These are phyloP conservation scores for Larix kaempferi DNA, from an alignment of 75 land plant genomes.

Conservation along the genomic window DNA sequence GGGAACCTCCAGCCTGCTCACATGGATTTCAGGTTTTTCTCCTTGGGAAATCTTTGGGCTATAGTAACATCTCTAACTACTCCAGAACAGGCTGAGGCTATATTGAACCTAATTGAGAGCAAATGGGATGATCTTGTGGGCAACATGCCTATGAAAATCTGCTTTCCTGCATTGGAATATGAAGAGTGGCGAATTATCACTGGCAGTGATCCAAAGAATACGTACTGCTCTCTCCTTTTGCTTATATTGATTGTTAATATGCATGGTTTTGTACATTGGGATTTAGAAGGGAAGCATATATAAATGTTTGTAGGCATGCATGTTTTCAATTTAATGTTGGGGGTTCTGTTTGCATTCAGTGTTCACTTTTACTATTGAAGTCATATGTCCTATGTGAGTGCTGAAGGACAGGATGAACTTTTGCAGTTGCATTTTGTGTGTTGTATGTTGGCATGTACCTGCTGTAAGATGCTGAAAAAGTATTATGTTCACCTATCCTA, in stretches of 20 bases:
- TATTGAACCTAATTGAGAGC: slow-evolving; percentile 62
- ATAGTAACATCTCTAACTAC: slow-evolving; percentile 64
- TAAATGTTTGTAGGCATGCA: background rate
- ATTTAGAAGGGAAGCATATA: background rate
- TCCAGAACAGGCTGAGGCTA: slow-evolving; percentile 55
- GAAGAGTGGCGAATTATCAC: slow-evolving; percentile 91
- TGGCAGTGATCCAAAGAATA: slow-evolving; percentile 88
- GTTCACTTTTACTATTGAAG: background rate
- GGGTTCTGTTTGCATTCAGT: background rate
- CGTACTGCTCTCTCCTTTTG: slow-evolving; percentile 37
- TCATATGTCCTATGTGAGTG: background rate
- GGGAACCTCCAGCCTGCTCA: slow-evolving; percentile 93
- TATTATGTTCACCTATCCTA: background rate
- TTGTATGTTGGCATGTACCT: background rate
- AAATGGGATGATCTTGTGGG: slow-evolving; percentile 82
- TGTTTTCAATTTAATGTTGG: background rate
- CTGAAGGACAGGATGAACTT: background rate
- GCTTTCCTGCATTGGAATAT: slow-evolving; percentile 69
- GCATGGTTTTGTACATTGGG: background rate
- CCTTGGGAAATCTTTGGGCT: slow-evolving; percentile 81
- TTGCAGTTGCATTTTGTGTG: background rate
- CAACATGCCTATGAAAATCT: slow-evolving; percentile 75
- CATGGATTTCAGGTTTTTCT: slow-evolving; percentile 86
- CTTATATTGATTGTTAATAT: background rate
- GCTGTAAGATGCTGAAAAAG: background rate